Evolutionary conservation across 2,329 filamentous ascomycete species (phyloP).

Genomic region (Epicoccum sorghinum): DNA sequence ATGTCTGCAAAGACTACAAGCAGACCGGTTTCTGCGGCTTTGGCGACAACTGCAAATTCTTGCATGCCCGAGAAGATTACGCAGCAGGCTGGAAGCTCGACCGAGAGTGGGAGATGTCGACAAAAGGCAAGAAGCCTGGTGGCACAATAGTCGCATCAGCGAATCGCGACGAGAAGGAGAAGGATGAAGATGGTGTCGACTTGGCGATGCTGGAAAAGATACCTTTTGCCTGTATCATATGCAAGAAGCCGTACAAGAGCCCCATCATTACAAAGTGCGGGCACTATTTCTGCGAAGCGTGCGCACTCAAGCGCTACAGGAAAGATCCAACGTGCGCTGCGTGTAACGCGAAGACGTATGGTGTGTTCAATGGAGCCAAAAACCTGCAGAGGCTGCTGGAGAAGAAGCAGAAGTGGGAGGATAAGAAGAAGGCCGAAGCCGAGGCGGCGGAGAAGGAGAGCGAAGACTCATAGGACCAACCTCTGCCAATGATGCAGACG

Average conservation of each 20-base stretch:
- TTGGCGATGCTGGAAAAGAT: constrained; percentile 79
- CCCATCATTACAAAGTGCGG: constrained; percentile 89
- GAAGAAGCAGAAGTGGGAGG: constrained; percentile 68
- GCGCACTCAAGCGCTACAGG: constrained; percentile 83
- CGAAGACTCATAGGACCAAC: constrained; percentile 8
- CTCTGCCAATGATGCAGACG: neutral
- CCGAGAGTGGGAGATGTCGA: constrained; percentile 86
- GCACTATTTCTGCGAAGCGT: constrained; percentile 94
- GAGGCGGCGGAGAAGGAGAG: constrained; percentile 51
- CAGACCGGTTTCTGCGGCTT: constrained; percentile 70
- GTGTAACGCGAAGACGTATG: constrained; percentile 83
- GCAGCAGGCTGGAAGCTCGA: constrained; percentile 97
- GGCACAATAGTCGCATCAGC: constrained; percentile 64
- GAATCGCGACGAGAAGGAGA: constrained; percentile 52
- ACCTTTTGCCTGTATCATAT: constrained; percentile 89
- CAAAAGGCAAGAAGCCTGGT: constrained; percentile 63
- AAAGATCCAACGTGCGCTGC: constrained; percentile 87
- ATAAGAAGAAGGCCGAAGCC: constrained; percentile 62
- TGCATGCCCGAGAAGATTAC: constrained; percentile 78
- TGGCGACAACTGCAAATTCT: constrained; percentile 81
- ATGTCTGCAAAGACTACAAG: constrained; percentile 95
- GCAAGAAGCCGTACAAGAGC: constrained; percentile 75
- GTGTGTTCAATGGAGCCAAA: constrained; percentile 89
- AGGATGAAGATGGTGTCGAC: constrained; percentile 63
- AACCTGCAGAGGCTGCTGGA: constrained; percentile 81